Conservation (phyloP, 768 basidiomycete genomes). For the Saitozyma sp. region DNA sequence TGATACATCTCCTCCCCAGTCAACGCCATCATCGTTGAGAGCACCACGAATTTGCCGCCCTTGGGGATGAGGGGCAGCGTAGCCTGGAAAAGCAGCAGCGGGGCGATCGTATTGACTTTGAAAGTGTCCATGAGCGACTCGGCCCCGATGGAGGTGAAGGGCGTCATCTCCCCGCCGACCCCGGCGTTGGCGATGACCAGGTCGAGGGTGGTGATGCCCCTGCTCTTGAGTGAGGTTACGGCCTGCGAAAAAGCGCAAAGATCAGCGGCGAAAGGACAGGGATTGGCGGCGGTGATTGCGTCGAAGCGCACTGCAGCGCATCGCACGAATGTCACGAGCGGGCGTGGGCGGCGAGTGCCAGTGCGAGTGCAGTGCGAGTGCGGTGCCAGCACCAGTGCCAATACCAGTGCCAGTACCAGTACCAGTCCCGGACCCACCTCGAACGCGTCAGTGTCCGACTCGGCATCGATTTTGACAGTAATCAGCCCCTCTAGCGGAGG, state of each 20-base stretch:
- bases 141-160: constrained; percentile 7
- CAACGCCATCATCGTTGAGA: constrained; percentile 5
- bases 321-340: no score
- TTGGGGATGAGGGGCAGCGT: constrained; percentile 6
- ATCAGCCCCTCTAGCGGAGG: constrained; percentile 4
- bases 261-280: no score
- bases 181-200: constrained; percentile 27
- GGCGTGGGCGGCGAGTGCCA: not conserved
- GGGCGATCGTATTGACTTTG: constrained; percentile 14
- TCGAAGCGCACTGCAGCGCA: no score
- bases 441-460: constrained; percentile 4
- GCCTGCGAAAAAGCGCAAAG: not conserved
- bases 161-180: constrained; percentile 9
- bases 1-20: constrained; percentile 12
- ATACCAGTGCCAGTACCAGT: constrained; percentile 3
- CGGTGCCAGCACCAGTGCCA: no score
- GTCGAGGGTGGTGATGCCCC: constrained; percentile 19
- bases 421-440: not conserved
- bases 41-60: constrained; percentile 17
- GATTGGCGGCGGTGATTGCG: no score
- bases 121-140: constrained; percentile 7
- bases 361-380: constrained; percentile 7
- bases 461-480: constrained; percentile 22
- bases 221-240: constrained; percentile 1
- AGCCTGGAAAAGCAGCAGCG: constrained; percentile 23